Conservation (phyloP, 495 filamentous ascomycete genomes). For the Aeminium ludgeri region DNA sequence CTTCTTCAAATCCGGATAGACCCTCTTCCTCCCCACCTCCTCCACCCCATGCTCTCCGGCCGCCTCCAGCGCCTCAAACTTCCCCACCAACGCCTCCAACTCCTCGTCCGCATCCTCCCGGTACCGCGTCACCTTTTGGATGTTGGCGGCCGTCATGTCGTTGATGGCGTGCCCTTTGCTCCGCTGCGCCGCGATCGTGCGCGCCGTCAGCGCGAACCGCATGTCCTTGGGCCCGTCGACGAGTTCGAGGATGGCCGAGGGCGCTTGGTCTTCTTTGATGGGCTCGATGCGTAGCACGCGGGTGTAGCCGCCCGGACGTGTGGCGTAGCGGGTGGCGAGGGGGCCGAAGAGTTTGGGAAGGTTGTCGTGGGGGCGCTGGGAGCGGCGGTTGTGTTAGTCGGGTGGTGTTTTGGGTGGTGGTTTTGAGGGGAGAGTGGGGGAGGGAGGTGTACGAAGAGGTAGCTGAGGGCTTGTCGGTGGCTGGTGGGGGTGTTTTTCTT, state of each 20-base stretch:
- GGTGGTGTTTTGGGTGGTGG: conserved; percentile 13
- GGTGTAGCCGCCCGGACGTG: conserved; percentile 85
- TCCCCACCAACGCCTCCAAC: conserved; percentile 55
- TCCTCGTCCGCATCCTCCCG: conserved; percentile 46
- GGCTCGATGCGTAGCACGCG: conserved; percentile 79
- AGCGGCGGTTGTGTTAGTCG: background rate
- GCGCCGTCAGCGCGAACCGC: conserved; percentile 83
- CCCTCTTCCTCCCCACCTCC: conserved; percentile 19
- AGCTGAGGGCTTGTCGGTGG: conserved; percentile 45
- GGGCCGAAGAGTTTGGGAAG: conserved; percentile 79
- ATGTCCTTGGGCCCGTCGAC: conserved; percentile 92
- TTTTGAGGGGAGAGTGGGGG: no score
- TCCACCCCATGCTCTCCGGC: conserved; percentile 18
- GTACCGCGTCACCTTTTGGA: conserved; percentile 70
- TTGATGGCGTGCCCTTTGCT: conserved; percentile 35
- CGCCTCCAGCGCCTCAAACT: conserved; percentile 29
- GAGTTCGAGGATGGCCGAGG: conserved; percentile 83
- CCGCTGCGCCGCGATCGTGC: conserved; percentile 49
- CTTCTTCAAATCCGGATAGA: conserved; percentile 16
- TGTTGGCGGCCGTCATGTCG: conserved; percentile 58
- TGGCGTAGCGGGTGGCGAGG: conserved; percentile 58
- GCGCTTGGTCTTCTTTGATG: conserved; percentile 56
- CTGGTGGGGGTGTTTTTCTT: conserved; percentile 77
- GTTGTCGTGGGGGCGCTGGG: conserved; percentile 43
- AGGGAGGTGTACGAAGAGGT: conserved; percentile 81